Conservation (phyloP, 805 yeast species). For the Spathaspora hagerdaliae region DNA sequence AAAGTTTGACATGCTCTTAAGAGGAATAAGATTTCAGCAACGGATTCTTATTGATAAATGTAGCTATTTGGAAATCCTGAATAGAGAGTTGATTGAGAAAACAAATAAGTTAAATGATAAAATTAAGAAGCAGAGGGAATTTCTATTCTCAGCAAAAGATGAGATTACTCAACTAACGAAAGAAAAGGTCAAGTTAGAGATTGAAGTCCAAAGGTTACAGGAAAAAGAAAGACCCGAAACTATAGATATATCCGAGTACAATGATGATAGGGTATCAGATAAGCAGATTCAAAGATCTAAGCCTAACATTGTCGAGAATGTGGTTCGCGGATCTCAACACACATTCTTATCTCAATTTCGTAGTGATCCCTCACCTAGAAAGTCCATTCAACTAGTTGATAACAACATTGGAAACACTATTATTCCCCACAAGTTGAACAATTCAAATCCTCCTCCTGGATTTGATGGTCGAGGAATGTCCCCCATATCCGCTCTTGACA, state of each 20-base stretch:
- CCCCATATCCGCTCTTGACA: too few species aligned
- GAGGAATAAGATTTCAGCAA: slow-evolving; percentile 5
- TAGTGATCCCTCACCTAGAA: not conserved
- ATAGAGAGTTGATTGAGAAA: not conserved
- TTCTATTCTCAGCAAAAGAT: slow-evolving; percentile 6
- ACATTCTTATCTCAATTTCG: not conserved
- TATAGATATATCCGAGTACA: not conserved
- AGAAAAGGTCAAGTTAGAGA: not conserved
- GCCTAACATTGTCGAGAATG: not conserved
- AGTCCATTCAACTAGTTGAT: too few species aligned
- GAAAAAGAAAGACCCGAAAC: not conserved
- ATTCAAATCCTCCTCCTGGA: too few species aligned
- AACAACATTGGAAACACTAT: too few species aligned
- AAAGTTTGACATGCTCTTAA: slow-evolving; percentile 2
- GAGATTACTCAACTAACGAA: slow-evolving; percentile 5
- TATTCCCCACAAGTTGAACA: too few species aligned
- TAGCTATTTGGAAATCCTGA: not conserved
- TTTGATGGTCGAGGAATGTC: too few species aligned
- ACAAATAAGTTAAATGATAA: slow-evolving; percentile 4
- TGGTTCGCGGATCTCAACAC: not conserved
- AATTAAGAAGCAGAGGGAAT: slow-evolving; percentile 5
- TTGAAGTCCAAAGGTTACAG: not conserved
- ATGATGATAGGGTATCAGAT: not conserved
- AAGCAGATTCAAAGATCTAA: too few species aligned
- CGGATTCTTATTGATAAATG: slow-evolving; percentile 3